Base-by-base conservation (phyloP, 495 filamentous ascomycete genomes). In the Penicillium paradoxum region DNA sequence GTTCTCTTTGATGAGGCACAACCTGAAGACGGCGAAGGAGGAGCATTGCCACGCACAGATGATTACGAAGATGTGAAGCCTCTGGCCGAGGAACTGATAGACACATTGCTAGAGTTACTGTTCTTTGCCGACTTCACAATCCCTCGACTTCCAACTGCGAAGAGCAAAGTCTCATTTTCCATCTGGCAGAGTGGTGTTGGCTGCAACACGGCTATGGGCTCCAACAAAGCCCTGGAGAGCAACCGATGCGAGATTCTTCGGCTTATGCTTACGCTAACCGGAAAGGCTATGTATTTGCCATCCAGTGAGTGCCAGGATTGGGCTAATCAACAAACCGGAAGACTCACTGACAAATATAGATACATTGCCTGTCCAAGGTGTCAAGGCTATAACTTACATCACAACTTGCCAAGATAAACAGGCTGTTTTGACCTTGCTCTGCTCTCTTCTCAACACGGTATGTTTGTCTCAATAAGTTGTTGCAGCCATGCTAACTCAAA, bases 101-200 rank as follows among this genome's bases (percentile, higher is more conserved):
- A 97, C 65, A 89, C 89, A 3, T 75, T 97, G 19, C 73, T 92
- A 49, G 93, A 97, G 61, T 71, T 97, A 45, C 78, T 97, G 14
- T 99, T 98, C 79, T 96, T 88, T 66, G 83, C 88, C 18, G 88
- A 87, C 39, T 88, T 99, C 65, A 96, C 91, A 0, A 78, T 97
- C 7, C 91, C 91, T 0, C 66, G 73, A 40, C 70, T 75, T 4
- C 70, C 82, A 10, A 79, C 84, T 39, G 83, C 82, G 33, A 89
- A 87, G 63, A 77, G 78, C 57, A 96, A 95, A 66, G 86, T 96
- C 34, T 88, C 87, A 13, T 95, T 90, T 72, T 85, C 90, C 32
- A 97, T 99, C 59, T 99, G 93, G 93, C 90, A 97, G 69, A 97
- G 87, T 59, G 93, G 93, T 21, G 92, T 99, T 41, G 93, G 93